These are phyloP conservation scores for Triangularia verruculosa DNA, from an alignment of 2,329 filamentous ascomycete genomes.

Conservation along the genomic window DNA sequence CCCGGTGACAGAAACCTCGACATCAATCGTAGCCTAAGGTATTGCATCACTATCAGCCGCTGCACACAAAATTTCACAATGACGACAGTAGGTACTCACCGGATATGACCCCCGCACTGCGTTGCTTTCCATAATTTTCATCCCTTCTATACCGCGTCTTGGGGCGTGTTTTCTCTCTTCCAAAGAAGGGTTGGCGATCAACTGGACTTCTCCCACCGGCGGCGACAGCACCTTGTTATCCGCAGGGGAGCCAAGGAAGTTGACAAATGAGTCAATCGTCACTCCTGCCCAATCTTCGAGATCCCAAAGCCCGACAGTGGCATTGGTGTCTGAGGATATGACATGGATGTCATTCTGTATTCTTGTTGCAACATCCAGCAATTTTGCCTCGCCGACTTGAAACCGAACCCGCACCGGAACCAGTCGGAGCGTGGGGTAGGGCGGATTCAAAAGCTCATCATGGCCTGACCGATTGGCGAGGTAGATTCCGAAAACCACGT, in stretches of 20 bases:
- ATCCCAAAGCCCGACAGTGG: conserved; percentile 64
- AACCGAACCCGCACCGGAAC: conserved; percentile 63
- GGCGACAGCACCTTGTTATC: neutral
- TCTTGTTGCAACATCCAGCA: conserved; percentile 51
- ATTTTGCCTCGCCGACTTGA: conserved; percentile 25
- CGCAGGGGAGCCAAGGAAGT: conserved; percentile 59
- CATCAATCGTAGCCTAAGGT: conserved; percentile 26
- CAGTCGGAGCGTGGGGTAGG: conserved; percentile 73
- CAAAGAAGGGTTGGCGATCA: neutral
- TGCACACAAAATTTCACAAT: neutral
- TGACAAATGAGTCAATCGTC: conserved; percentile 70
- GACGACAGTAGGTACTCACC: conserved; percentile 28
- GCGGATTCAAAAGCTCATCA: conserved; percentile 44
- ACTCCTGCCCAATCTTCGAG: conserved; percentile 73
- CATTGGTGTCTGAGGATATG: conserved; percentile 56
- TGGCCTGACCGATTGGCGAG: conserved; percentile 69
- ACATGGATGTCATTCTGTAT: conserved; percentile 67
- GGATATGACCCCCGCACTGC: conserved; percentile 32
- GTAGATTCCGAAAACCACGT: conserved; percentile 72
- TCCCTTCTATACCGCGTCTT: neutral
- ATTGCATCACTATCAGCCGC: neutral
- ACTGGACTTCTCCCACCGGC: neutral
- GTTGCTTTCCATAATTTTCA: neutral
- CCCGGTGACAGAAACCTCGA: conserved; percentile 24
- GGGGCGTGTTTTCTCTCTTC: neutral